Base-by-base conservation (phyloP, 2,329 filamentous ascomycete species). In the Fusarium pseudocircinatum region DNA sequence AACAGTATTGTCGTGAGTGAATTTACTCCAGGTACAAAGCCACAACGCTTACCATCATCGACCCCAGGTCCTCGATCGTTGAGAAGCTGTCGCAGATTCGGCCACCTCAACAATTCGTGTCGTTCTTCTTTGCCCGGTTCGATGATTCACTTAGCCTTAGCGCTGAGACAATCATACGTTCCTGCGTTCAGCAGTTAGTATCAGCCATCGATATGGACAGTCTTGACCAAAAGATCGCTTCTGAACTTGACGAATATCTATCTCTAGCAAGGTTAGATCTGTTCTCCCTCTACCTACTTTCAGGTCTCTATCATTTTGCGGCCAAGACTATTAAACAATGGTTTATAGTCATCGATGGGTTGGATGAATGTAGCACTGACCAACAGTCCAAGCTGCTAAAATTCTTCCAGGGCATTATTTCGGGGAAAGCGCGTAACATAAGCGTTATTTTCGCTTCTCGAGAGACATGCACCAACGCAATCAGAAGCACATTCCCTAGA, bases 1-100 rank as follows among this genome's bases (percentile, higher is more conserved):
- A 37, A 67, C 71, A 4, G 54, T 75, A 7, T 16, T 74, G 7
- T 26, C 53, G 71, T 72, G 6, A 37, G 36, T 37, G 10, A 12
- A 20, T 28, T 7, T 8, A 7, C 28, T 28, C 28, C 28, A 28
- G 28, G 28, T 28, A 28, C 28, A 28, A 8, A 7, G 6, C 28
- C 7, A 28, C 28, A 28, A 28, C 6, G 28, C 28, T 28, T 7
- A 28, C 7, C 28, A 28, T 28, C 7, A 28, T 12, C 2, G 3
- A 7, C 8, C 0, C 2, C 0, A 63, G 60, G 7, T 59, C 60
- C 6, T 63, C 60, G 3, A 40, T 59, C 4, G 40, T 60, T 1
- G 53, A 63, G 36, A 59, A 24, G 1, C 34, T 63, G 6, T 59
- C 40, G 6, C 52, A 40, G 2, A 13, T 26, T 1, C 15, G 28